Conservation (phyloP, 306 rosid species). For the Cajanus cajan region DNA sequence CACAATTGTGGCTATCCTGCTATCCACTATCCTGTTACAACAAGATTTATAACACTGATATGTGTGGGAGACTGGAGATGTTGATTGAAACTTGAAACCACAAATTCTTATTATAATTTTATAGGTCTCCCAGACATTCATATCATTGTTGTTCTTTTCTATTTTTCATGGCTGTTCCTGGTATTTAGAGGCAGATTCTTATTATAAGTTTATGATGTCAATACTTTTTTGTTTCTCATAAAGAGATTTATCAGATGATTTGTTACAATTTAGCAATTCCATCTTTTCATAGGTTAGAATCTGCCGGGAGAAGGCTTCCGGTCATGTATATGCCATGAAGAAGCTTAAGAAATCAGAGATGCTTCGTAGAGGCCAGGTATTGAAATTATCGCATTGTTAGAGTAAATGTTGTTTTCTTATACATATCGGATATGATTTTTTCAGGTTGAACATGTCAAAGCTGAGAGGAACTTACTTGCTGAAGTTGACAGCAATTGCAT, state of each 20-base stretch:
- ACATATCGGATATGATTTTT: conserved; percentile 30
- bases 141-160: background rate
- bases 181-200: background rate
- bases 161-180: background rate
- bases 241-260: conserved; percentile 1
- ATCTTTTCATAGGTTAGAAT: conserved; percentile 67
- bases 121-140: background rate
- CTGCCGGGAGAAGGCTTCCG: conserved; percentile 77
- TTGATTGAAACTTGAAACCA: background rate
- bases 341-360: conserved; percentile 89
- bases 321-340: conserved; percentile 90
- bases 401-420: conserved; percentile 2
- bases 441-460: conserved; percentile 92
- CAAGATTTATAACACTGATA: background rate
- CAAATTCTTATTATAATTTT: background rate
- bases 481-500: conserved; percentile 88
- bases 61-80: background rate
- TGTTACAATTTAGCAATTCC: conserved; percentile 3
- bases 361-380: conserved; percentile 92
- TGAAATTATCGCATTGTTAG: conserved; percentile 13
- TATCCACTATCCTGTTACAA: too few relatives aligned
- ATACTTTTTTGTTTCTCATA: background rate
- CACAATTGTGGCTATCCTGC: too few relatives aligned
- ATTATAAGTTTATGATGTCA: too few relatives aligned
- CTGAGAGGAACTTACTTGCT: conserved; percentile 89